Conservation (phyloP, 1,284 basidiomycete species). For the Melampsora americana region DNA sequence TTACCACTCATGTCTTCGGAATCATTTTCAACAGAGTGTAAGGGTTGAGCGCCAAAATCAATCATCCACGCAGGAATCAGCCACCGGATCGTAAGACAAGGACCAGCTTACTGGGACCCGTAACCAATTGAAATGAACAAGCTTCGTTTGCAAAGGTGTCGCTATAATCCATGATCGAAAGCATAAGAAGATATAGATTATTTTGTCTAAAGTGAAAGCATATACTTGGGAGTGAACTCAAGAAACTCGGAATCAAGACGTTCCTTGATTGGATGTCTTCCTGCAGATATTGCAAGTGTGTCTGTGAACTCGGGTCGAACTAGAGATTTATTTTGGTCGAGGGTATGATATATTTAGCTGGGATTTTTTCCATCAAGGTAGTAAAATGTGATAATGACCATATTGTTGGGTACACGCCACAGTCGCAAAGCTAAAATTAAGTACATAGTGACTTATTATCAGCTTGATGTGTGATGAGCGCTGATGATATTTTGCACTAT, state of each 20-base stretch:
- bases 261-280: slow-evolving; percentile 65
- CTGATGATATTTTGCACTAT: background rate
- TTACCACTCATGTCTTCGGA: slow-evolving; percentile 47
- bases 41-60: background rate
- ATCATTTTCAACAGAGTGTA: background rate
- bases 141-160: slow-evolving; percentile 78
- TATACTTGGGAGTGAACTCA: slow-evolving; percentile 41
- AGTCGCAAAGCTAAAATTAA: slow-evolving; percentile 64
- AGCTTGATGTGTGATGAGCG: background rate
- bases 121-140: slow-evolving; percentile 67
- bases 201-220: background rate
- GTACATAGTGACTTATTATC: background rate
- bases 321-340: slow-evolving; percentile 51
- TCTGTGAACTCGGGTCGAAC: slow-evolving; percentile 82
- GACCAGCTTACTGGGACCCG: slow-evolving; percentile 36
- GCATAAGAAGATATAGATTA: background rate
- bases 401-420: slow-evolving; percentile 64
- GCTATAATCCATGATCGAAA: slow-evolving; percentile 30
- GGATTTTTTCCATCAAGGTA: background rate
- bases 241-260: slow-evolving; percentile 19
- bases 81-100: background rate
- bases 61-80: no score
- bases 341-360: no score
- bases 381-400: slow-evolving; percentile 49
- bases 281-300: slow-evolving; percentile 77